Evolutionary conservation across 768 basidiomycete genomes (phyloP), one percentile per base, ranked within the genome.

Genomic region (Xerocomellus dryophilus): DNA sequence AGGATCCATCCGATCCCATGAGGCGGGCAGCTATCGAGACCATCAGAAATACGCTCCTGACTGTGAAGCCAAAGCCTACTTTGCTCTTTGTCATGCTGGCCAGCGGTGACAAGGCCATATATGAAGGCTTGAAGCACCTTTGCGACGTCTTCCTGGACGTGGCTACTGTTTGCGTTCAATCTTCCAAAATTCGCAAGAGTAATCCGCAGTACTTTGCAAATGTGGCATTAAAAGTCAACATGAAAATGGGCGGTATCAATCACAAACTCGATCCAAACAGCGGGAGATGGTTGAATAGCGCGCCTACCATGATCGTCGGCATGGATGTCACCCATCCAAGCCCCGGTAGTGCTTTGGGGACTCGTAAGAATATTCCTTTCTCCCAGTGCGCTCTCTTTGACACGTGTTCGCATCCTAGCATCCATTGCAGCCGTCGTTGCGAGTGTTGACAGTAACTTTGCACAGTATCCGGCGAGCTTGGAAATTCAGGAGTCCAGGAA

Each of bases 271-370:
- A 78, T 50, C 59, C 61, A 32, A 61, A 56, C n/a, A 74, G 71
- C 51, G 63, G 67, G 29, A 59, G 17, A 36, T 79, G 75, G 76
- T 64, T 82, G 27, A 64, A 59, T 36, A 50, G 61, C 20, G 62
- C 66, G 42, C 70, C 76, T 35, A 82, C 81, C 17, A 81, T 82
- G 78, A 53, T 82, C 39, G 78, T 82, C 5, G 81, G 81, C 17
- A 79, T 80, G 73, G 81, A 81, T 46, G 87, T 89, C 21, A 91
- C 88, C 2, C 90, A 93, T 69, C 89, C 90, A 20, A 86, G 90
- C 18, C 84, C 82, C 5, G 85, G 85, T 2, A 88, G 86, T 53
- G 77, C 82, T 57, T 63, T 66, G 27, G 78, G 81, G 14, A 81
- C 81, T 17, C 77, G 69, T 70, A 52, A 53, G 70, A 36, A 39